A percentile compares a stretch with the other conserved stretches of the same genome.
Conservation (phyloP, 129 eudicot genomes). For the Ambrosia artemisiifolia region DNA sequence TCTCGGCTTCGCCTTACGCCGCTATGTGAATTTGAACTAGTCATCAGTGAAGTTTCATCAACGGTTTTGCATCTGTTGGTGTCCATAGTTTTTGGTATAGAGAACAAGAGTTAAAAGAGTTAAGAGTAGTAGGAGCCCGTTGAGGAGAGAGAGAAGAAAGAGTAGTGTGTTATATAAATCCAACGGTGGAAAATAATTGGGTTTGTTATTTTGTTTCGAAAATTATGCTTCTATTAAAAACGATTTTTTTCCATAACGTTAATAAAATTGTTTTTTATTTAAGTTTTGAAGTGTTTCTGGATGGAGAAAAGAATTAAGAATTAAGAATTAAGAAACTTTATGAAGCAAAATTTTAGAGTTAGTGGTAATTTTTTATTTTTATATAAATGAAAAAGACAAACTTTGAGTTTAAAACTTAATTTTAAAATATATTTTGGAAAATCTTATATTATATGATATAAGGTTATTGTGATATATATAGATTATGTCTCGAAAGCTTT, state of each 20-base stretch:
- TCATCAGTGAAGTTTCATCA: conserved; percentile 26
- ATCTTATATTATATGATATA: no score
- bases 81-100: conserved; percentile 22
- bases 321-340: no score
- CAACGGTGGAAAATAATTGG: conserved; percentile 41
- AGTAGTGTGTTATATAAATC: conserved; percentile 29
- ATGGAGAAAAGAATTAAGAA: no score
- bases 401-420: no score
- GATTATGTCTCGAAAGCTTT: no score
- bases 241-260: not conserved
- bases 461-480: no score
- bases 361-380: no score
- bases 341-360: no score
- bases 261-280: not conserved
- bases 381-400: no score
- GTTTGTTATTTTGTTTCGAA: conserved; percentile 45
- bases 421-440: no score
- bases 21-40: conserved; percentile 18
- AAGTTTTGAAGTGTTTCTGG: no score
- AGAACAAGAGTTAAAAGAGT: conserved; percentile 11
- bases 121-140: conserved; percentile 10
- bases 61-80: conserved; percentile 23
- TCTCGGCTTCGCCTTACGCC: conserved; percentile 25
- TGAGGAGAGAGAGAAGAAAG: conserved; percentile 34
- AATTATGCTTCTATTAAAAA: conserved; percentile 12